Conservation (phyloP, 2,329 filamentous ascomycete species). For the Penicillium sp. region DNA sequence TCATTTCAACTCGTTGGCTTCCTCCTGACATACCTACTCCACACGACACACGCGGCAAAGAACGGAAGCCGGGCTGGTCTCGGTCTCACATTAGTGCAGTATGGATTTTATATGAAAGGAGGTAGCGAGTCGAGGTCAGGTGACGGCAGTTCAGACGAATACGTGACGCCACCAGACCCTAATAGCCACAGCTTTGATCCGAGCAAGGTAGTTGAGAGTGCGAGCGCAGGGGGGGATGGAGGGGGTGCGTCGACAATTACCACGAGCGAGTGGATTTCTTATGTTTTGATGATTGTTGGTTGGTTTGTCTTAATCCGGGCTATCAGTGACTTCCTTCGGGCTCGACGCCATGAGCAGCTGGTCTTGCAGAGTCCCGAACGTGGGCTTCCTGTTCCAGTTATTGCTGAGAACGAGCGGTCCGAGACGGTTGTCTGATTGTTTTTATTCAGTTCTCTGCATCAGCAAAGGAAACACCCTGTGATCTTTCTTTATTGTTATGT, state of each 20-base stretch:
- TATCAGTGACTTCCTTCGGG: conserved; percentile 87
- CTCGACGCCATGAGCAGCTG: conserved; percentile 87
- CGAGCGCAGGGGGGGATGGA: conserved; percentile 31
- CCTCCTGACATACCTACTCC: conserved; percentile 94
- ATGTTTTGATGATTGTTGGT: conserved; percentile 92
- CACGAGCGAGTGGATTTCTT: conserved; percentile 86
- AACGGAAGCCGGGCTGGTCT: conserved; percentile 94
- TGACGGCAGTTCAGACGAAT: conserved; percentile 44
- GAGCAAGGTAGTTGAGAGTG: conserved; percentile 60
- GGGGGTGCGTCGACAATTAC: conserved; percentile 62
- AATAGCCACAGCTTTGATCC: conserved; percentile 90
- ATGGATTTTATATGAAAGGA: conserved; percentile 92
- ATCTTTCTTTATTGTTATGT: conserved; percentile 15
- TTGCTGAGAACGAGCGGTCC: conserved; percentile 81
- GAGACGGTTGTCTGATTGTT: conserved; percentile 72
- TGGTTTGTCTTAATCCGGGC: conserved; percentile 97
- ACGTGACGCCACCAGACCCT: conserved; percentile 76
- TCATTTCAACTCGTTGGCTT: conserved; percentile 97
- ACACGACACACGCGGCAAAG: conserved; percentile 97
- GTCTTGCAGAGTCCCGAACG: conserved; percentile 92
- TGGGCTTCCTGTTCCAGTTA: conserved; percentile 80
- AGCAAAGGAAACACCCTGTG: conserved; percentile 11
- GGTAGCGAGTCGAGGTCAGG: conserved; percentile 49
- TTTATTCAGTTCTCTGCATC: conserved; percentile 9
- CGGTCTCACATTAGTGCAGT: conserved; percentile 93